These are phyloP conservation scores for Tolypocladium tropicale DNA, from an alignment of 2,329 filamentous ascomycete genomes.

Conservation along the genomic window DNA sequence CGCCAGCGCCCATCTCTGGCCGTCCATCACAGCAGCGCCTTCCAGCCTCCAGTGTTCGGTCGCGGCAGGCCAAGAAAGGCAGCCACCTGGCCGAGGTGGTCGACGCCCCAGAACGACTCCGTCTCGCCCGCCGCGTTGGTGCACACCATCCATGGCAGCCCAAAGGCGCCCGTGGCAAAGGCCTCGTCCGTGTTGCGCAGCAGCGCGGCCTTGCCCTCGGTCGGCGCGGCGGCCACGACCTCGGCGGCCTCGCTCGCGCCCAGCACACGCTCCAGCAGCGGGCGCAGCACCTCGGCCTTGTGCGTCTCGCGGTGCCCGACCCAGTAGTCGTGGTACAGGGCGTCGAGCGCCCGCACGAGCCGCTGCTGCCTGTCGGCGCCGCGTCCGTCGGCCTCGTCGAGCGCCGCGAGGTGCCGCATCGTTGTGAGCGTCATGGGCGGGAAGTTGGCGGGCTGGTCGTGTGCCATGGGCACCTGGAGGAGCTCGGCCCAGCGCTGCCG, in stretches of 20 bases:
- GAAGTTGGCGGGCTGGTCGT: slow-evolving; percentile 20
- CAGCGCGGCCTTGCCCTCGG: slow-evolving; percentile 19
- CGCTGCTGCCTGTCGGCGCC: slow-evolving; percentile 6
- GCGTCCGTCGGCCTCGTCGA: slow-evolving; percentile 11
- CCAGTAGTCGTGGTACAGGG: slow-evolving; percentile 22
- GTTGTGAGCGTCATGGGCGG: slow-evolving; percentile 22
- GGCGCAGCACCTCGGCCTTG: slow-evolving; percentile 14
- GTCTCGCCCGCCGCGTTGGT: slow-evolving; percentile 17
- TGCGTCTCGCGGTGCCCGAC: slow-evolving; percentile 16
- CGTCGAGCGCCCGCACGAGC: slow-evolving; percentile 18
- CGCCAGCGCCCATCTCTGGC: neutral
- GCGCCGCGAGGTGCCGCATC: slow-evolving; percentile 22
- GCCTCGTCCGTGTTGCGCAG: slow-evolving; percentile 22
- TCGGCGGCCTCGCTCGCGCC: slow-evolving; percentile 14
- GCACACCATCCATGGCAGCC: slow-evolving; percentile 27
- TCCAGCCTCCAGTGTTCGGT: slow-evolving; percentile 18
- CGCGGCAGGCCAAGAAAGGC: slow-evolving; percentile 22
- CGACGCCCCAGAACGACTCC: slow-evolving; percentile 28
- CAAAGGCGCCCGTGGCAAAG: slow-evolving; percentile 25
- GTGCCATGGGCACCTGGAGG: slow-evolving; percentile 24
- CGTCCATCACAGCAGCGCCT: slow-evolving; percentile 16
- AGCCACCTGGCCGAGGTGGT: slow-evolving; percentile 25
- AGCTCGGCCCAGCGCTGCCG: slow-evolving; percentile 22
- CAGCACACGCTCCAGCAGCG: slow-evolving; percentile 15
- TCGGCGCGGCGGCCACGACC: slow-evolving; percentile 14